Percentiles rank a stretch among this genome's conserved stretches.
These are phyloP conservation scores for Monosporascus cannonballus DNA, from an alignment of 2,329 filamentous ascomycete species.

Conservation along the genomic window DNA sequence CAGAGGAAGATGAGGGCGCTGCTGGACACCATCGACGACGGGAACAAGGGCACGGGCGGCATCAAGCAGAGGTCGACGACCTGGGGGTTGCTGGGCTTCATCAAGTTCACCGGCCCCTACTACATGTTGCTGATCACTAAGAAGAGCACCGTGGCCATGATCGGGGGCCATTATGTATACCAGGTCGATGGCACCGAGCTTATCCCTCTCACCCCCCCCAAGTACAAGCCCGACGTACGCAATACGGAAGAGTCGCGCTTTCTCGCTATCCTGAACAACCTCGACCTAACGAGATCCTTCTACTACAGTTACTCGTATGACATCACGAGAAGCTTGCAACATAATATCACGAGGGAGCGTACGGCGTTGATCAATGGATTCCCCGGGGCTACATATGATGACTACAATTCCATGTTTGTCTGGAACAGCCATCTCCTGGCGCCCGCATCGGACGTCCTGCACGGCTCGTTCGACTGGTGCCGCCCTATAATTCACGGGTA, in stretches of 20 bases:
- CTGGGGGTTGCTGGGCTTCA: slow-evolving; percentile 93
- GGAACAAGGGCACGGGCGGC: slow-evolving; percentile 84
- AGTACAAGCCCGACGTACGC: slow-evolving; percentile 67
- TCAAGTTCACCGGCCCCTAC: slow-evolving; percentile 89
- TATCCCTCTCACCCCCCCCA: slow-evolving; percentile 74
- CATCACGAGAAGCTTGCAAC: slow-evolving; percentile 83
- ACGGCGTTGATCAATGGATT: slow-evolving; percentile 60
- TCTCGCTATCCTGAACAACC: slow-evolving; percentile 78
- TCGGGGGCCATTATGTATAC: slow-evolving; percentile 93
- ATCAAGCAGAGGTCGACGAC: slow-evolving; percentile 84
- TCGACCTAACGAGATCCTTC: slow-evolving; percentile 86
- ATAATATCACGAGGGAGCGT: slow-evolving; percentile 82
- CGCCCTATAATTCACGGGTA: slow-evolving; percentile 93
- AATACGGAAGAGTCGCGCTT: slow-evolving; percentile 89
- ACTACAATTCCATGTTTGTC: slow-evolving; percentile 93
- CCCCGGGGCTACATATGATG: slow-evolving; percentile 50
- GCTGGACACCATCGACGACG: slow-evolving; percentile 91
- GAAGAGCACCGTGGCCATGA: slow-evolving; percentile 89
- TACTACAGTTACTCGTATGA: slow-evolving; percentile 99
- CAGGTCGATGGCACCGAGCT: slow-evolving; percentile 92
- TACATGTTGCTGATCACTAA: slow-evolving; percentile 98
- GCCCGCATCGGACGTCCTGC: slow-evolving; percentile 63
- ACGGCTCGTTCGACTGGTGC: slow-evolving; percentile 91
- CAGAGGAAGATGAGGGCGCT: slow-evolving; percentile 89
- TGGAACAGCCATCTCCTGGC: slow-evolving; percentile 91